A percentile compares a stretch with the other conserved stretches of the same genome.
phyloP scores from a whole-genome alignment of 495 filamentous ascomycete genomes.

The Baudoinia panamericana region DNA sequence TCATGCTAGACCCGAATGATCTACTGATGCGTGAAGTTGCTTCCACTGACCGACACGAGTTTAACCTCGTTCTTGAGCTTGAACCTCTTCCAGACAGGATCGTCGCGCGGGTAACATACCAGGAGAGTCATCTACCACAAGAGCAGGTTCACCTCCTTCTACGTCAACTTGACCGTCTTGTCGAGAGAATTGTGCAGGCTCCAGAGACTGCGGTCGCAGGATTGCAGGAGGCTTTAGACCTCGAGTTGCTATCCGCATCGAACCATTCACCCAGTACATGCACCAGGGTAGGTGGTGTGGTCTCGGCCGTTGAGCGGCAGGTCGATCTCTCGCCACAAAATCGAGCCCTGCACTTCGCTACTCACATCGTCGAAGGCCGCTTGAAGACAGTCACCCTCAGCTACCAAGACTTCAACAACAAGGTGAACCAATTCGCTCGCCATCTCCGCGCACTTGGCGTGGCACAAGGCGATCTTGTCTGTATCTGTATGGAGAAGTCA shows the following conservation, averaged over 20 bases:
- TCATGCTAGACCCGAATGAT: conserved; percentile 25
- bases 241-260: conserved; percentile 40
- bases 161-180: conserved; percentile 42
- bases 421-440: conserved; percentile 52
- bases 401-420: conserved; percentile 47
- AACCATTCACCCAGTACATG: conserved; percentile 31
- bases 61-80: conserved; percentile 57
- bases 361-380: conserved; percentile 28
- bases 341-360: conserved; percentile 48
- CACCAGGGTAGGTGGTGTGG: conserved; percentile 26
- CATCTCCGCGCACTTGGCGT: conserved; percentile 37
- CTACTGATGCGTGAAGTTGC: conserved; percentile 36
- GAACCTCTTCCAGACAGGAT: conserved; percentile 36
- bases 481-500: conserved; percentile 59
- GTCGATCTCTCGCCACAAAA: conserved; percentile 36
- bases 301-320: conserved; percentile 40
- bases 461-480: conserved; percentile 41
- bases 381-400: conserved; percentile 35
- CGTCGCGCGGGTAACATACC: conserved; percentile 34
- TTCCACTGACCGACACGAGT: conserved; percentile 56
- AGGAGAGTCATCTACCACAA: conserved; percentile 35
- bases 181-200: conserved; percentile 34
- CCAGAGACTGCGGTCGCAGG: conserved; percentile 28
- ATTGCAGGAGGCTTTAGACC: conserved; percentile 28
- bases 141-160: conserved; percentile 42